Base-by-base conservation (phyloP, 2,329 filamentous ascomycete genomes). In the Clonostachys sp. region DNA sequence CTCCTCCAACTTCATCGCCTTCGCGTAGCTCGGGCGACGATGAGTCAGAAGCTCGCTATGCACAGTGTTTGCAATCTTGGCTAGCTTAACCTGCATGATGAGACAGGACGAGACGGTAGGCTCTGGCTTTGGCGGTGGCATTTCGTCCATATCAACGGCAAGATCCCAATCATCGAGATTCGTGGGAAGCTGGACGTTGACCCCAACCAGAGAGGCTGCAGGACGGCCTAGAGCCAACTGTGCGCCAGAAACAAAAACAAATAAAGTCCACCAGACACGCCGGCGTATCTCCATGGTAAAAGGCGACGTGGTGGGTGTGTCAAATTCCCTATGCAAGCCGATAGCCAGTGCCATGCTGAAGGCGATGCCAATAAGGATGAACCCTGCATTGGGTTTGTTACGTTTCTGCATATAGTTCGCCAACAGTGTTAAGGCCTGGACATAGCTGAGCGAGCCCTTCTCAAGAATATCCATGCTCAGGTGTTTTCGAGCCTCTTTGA, bases 341-440 rank as follows among this genome's bases (percentile, higher is more conserved):
- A 77, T 54, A 0, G 71, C 70, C 5, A 75, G 57, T 1, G 72
- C 72, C 63, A 76, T 71, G 34, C 71, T 62, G 41, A 70, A 65
- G 1, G 72, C 73, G 33, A 75, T 66, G 0, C 73, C 73, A 34
- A 73, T 64, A 38, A 72, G 70, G 47, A 74, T 74, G 51, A 74
- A 75, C 1, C 70, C 70, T 0, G 71, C 73, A 48, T 77, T 77
- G 6, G 72, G 71, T 5, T 70, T 59, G 47, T 75, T 68, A 18
- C 67, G 59, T 51, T 74, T 75, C 46, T 76, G 73, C 2, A 75
- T 59, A 53, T 75, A 75, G 38, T 74, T 73, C 1, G 64, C 64
- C 52, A 65, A 61, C 6, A 74, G 58, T 4, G 60, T 53, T 7
- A 73, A 57, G 0, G 62, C 63, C 51, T 73, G 72, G 1, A 73